phyloP scores from a whole-genome alignment of 2,329 filamentous ascomycete genomes.

The Penicillium hesseltinei region DNA sequence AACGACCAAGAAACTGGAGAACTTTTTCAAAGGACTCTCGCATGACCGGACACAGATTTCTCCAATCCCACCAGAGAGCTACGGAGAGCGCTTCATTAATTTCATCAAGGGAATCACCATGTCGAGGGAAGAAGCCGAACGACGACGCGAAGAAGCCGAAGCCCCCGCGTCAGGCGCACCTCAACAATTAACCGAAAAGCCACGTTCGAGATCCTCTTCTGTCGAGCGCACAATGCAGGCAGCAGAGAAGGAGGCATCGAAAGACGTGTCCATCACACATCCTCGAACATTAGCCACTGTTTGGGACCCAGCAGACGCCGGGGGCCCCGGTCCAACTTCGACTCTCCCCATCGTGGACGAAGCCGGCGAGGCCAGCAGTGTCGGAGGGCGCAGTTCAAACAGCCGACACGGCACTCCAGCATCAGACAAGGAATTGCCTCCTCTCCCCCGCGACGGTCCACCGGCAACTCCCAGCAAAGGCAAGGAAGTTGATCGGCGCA shows the following conservation, averaged over 20 bases:
- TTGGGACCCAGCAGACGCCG: conserved; percentile 58
- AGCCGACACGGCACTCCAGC: conserved; percentile 39
- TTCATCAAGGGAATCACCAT: conserved; percentile 91
- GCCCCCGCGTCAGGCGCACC: conserved; percentile 17
- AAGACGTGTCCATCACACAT: conserved; percentile 60
- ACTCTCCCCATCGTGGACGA: conserved; percentile 86
- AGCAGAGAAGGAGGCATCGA: conserved; percentile 62
- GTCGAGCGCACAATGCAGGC: conserved; percentile 57
- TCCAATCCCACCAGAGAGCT: conserved; percentile 82
- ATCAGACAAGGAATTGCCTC: conserved; percentile 33
- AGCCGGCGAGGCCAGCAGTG: conserved; percentile 71
- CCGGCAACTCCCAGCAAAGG: conserved; percentile 23
- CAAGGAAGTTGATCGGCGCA: conserved; percentile 22
- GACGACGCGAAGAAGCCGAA: conserved; percentile 39
- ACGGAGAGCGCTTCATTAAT: conserved; percentile 88
- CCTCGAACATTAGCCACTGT: conserved; percentile 60
- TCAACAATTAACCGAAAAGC: conserved; percentile 30
- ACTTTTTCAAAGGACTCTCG: conserved; percentile 94
- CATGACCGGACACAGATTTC: conserved; percentile 85
- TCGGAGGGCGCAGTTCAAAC: conserved; percentile 58
- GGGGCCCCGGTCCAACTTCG: conserved; percentile 51
- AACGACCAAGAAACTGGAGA: conserved; percentile 88
- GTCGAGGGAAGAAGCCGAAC: conserved; percentile 77
- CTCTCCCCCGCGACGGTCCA: conserved; percentile 22
- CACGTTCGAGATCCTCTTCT: conserved; percentile 32